Evolutionary conservation across 2,329 filamentous ascomycete genomes (phyloP).

Genomic region (Fusarium verticillioides): DNA sequence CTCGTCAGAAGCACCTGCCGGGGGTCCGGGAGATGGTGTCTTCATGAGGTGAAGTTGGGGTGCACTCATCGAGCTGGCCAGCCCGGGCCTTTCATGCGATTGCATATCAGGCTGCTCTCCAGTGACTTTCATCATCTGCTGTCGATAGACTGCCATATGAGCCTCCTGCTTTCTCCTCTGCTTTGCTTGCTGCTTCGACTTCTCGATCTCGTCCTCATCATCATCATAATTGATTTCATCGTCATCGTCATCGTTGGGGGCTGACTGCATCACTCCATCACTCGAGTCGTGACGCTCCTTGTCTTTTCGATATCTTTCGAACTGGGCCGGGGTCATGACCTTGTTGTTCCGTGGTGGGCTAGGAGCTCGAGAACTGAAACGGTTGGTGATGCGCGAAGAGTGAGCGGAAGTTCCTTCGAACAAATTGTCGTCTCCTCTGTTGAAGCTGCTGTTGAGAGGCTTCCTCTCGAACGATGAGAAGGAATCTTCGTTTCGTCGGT

Average conservation of each 20-base stretch:
- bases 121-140: conserved; percentile 97
- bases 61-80: conserved; percentile 70
- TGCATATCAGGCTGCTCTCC: conserved; percentile 66
- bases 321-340: conserved; percentile 90
- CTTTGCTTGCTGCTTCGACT: conserved; percentile 76
- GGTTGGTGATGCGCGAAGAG: conserved; percentile 51
- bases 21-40: conserved; percentile 51
- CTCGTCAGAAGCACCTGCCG: conserved; percentile 72
- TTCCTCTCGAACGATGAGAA: conserved; percentile 48
- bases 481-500: conserved; percentile 56
- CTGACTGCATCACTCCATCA: conserved; percentile 55
- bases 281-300: conserved; percentile 68
- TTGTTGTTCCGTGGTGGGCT: conserved; percentile 71
- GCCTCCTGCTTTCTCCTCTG: conserved; percentile 90
- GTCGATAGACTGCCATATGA: conserved; percentile 87
- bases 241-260: conserved; percentile 68
- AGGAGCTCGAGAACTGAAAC: conserved; percentile 49
- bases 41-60: conserved; percentile 64
- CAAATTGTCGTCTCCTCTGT: conserved; percentile 65
- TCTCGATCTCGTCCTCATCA: conserved; percentile 83
- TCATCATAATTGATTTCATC: conserved; percentile 75
- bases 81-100: conserved; percentile 61
- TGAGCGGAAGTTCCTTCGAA: conserved; percentile 61
- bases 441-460: conserved; percentile 46
- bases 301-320: conserved; percentile 82